These are phyloP conservation scores for Harrya chromipes DNA, from an alignment of 768 basidiomycete species.

Conservation along the genomic window DNA sequence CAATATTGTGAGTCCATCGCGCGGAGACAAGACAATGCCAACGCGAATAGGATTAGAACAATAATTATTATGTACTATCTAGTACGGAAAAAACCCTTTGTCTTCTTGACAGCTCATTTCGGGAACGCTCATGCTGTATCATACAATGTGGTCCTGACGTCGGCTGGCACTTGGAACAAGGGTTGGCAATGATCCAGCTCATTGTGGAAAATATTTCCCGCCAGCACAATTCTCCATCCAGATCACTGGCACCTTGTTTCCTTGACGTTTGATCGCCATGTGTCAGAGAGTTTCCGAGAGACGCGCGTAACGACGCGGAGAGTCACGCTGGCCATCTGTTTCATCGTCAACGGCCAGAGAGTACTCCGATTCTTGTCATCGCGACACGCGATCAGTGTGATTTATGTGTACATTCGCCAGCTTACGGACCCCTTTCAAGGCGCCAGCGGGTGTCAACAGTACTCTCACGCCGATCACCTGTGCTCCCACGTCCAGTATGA, in stretches of 20 bases:
- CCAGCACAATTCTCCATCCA: slow-evolving; percentile 3
- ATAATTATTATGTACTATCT: background rate
- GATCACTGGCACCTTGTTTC: slow-evolving; percentile 6
- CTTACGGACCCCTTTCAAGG: background rate
- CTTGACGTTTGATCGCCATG: slow-evolving; percentile 29
- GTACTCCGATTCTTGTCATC: slow-evolving; percentile 5
- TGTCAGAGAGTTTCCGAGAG: slow-evolving; percentile 17
- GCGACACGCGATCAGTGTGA: slow-evolving; percentile 10
- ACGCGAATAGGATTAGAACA: background rate
- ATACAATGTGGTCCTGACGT: slow-evolving; percentile 19
- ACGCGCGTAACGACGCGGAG: slow-evolving; percentile 20
- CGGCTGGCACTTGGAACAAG: slow-evolving; percentile 21
- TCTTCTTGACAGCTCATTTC: slow-evolving; percentile 24
- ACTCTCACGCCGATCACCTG: background rate
- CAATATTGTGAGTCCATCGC: background rate
- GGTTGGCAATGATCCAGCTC: slow-evolving; percentile 18
- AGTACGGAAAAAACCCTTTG: background rate
- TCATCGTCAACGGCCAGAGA: slow-evolving; percentile 21
- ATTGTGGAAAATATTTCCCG: slow-evolving; percentile 23
- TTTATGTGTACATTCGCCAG: background rate
- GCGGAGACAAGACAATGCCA: background rate
- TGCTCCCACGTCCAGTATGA: slow-evolving; percentile 5
- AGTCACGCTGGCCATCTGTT: slow-evolving; percentile 23
- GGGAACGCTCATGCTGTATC: slow-evolving; percentile 8
- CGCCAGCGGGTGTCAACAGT: background rate